Evolutionary conservation across 2,329 filamentous ascomycete species (phyloP).

Genomic region (Colletotrichum sp.): DNA sequence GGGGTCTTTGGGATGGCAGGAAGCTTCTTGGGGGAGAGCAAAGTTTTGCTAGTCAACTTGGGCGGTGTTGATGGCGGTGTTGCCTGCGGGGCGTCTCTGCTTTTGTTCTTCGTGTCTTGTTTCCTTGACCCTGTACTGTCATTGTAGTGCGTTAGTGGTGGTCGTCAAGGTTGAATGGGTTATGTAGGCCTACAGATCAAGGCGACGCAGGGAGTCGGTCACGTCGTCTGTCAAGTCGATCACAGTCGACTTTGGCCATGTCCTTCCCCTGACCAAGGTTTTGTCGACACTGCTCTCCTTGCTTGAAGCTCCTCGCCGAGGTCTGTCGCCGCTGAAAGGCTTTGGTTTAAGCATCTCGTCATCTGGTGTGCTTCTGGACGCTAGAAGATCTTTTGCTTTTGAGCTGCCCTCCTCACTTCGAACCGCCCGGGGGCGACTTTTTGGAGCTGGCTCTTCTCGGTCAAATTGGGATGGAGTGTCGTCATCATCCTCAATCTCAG

Average conservation of each 20-base stretch:
- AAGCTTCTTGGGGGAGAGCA: constrained; percentile 36
- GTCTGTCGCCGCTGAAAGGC: not conserved
- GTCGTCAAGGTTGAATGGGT: not conserved
- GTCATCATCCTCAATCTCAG: not conserved
- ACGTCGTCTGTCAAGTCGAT: constrained; percentile 8
- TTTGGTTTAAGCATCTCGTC: not conserved
- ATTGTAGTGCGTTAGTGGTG: not conserved
- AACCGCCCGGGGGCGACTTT: not conserved
- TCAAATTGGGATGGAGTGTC: not conserved
- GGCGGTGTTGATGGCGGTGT: constrained; percentile 23
- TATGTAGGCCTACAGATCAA: not conserved
- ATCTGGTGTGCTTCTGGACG: not conserved
- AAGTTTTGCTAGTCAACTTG: constrained; percentile 20
- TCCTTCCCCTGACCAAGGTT: not conserved
- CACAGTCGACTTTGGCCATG: not conserved
- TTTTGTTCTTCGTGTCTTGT: not conserved
- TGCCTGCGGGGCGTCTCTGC: not conserved
- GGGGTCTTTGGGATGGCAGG: constrained; percentile 56
- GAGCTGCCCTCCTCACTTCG: not conserved
- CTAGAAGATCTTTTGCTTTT: not conserved
- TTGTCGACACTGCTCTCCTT: not conserved
- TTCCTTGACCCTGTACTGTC: not conserved
- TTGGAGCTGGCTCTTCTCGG: not conserved
- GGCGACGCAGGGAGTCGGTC: not conserved
- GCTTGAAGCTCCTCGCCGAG: not conserved